Conservation (phyloP, 345 rosid species). For the Viola odorata region DNA sequence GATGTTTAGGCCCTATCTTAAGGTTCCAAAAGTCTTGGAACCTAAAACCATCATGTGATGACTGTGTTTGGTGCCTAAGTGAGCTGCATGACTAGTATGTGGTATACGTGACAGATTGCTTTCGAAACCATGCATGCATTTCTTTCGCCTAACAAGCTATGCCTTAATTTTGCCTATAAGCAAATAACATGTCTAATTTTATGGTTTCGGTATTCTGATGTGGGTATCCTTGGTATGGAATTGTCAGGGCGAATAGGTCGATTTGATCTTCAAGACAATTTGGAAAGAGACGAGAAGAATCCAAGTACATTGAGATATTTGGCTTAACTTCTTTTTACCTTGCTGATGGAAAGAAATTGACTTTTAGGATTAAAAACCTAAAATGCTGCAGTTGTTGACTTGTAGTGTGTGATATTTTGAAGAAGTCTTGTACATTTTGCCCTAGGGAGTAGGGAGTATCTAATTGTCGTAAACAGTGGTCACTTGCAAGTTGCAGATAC, state of each 20-base stretch:
- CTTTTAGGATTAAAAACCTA: too few species aligned
- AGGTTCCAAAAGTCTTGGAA: constrained; percentile 67
- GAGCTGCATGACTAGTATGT: constrained; percentile 84
- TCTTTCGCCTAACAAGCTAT: neutral
- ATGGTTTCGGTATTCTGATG: too few species aligned
- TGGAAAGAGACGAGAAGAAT: constrained; percentile 88
- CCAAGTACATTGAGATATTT: constrained; percentile 64
- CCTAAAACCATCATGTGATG: constrained; percentile 91
- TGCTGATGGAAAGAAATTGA: too few species aligned
- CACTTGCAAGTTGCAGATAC: too few species aligned
- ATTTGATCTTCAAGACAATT: constrained; percentile 74
- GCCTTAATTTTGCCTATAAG: too few species aligned
- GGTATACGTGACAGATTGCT: constrained; percentile 68
- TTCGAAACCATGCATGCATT: constrained; percentile 48
- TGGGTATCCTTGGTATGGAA: too few species aligned
- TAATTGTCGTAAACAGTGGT: too few species aligned
- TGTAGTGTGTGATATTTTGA: too few species aligned
- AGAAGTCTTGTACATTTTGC: too few species aligned
- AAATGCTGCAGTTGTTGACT: too few species aligned
- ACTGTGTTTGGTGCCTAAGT: constrained; percentile 69
- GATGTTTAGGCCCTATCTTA: constrained; percentile 85
- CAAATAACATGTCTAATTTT: too few species aligned
- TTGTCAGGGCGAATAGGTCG: constrained; percentile 87
- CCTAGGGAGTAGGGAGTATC: too few species aligned
- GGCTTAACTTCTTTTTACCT: constrained; percentile 46